phyloP scores from a whole-genome alignment of 805 yeast genomes.

The Kodamaea restingae region DNA sequence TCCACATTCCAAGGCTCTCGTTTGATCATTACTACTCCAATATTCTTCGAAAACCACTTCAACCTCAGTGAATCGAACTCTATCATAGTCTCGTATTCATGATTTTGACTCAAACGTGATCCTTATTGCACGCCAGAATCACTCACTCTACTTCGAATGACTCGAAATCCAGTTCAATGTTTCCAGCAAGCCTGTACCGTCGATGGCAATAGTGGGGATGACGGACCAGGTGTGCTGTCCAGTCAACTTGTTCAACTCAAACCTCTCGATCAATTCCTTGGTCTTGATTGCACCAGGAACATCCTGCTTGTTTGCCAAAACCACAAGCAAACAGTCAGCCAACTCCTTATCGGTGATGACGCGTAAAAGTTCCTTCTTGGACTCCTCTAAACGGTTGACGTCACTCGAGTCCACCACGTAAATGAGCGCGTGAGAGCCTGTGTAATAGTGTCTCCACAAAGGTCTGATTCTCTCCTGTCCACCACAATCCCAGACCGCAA shows the following conservation, averaged over 20 bases:
- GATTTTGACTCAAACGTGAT: too few species aligned
- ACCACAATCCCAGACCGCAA: constrained; percentile 94
- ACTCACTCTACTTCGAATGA: constrained; percentile 33
- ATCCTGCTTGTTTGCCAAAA: constrained; percentile 89
- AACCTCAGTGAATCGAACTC: too few species aligned
- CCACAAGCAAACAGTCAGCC: constrained; percentile 71
- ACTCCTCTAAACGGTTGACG: constrained; percentile 64
- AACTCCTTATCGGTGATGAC: constrained; percentile 82
- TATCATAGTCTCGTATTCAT: too few species aligned
- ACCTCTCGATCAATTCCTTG: constrained; percentile 69
- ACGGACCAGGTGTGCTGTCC: constrained; percentile 81
- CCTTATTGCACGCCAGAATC: too few species aligned
- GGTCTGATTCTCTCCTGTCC: constrained; percentile 93
- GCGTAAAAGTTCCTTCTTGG: constrained; percentile 70
- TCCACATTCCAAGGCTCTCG: too few species aligned
- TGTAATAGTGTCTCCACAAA: constrained; percentile 92
- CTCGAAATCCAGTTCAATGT: constrained; percentile 82
- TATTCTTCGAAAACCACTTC: neutral
- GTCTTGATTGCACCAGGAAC: constrained; percentile 68
- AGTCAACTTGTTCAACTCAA: constrained; percentile 58
- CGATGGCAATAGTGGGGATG: constrained; percentile 83
- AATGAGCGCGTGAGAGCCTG: constrained; percentile 87
- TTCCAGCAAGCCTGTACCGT: constrained; percentile 87
- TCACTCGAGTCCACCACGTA: constrained; percentile 88
- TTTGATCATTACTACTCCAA: too few species aligned